A percentile compares a stretch with the other conserved stretches of the same genome.
phyloP scores from a whole-genome alignment of 768 basidiomycete genomes.

The Leccinum incarnatum region DNA sequence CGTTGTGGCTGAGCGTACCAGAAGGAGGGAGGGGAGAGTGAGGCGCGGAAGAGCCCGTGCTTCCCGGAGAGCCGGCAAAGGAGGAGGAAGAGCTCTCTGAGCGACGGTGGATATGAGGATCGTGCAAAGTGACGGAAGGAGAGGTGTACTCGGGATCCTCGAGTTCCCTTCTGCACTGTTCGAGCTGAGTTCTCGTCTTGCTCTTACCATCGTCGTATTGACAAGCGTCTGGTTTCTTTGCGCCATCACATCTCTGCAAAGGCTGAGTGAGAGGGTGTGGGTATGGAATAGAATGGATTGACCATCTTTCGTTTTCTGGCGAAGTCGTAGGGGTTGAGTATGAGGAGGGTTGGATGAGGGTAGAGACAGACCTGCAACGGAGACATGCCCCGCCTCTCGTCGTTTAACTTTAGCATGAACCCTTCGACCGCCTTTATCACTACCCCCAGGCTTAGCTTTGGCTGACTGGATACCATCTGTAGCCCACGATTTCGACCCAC shows the following conservation, averaged over 20 bases:
- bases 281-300: constrained; percentile 7
- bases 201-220: constrained; percentile 79
- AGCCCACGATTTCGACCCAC: no score
- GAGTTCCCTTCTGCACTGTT: constrained; percentile 68
- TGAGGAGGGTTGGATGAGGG: background rate
- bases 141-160: constrained; percentile 73
- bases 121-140: constrained; percentile 65
- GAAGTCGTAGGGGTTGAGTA: constrained; percentile 11
- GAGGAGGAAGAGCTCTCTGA: constrained; percentile 54
- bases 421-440: no score
- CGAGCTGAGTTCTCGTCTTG: constrained; percentile 77
- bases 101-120: constrained; percentile 51
- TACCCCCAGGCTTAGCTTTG: no score
- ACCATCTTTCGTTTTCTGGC: constrained; percentile 72
- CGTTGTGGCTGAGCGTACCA: constrained; percentile 33
- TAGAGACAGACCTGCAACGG: constrained; percentile 57
- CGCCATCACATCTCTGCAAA: constrained; percentile 70
- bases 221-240: constrained; percentile 57
- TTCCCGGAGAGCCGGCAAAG: constrained; percentile 47
- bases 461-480: no score
- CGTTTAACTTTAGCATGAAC: no score
- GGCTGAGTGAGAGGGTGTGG: constrained; percentile 9
- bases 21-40: constrained; percentile 59
- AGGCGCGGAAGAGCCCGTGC: constrained; percentile 49
- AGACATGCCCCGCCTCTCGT: constrained; percentile 46